Conservation (phyloP, 1,139 yeast genomes). For the Saccharomyces pastorianus region DNA sequence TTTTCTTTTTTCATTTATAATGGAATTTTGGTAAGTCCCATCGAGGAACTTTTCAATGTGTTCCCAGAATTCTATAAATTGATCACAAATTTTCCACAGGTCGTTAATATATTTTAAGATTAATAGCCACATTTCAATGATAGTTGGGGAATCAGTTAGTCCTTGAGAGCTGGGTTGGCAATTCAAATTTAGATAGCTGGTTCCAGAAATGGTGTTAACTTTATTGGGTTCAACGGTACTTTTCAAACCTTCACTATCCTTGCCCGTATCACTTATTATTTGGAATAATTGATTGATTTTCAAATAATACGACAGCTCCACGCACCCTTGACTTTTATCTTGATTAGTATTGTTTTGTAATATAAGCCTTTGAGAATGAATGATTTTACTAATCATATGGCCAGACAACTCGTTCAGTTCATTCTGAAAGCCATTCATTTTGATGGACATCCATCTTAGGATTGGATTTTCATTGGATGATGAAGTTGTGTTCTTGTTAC, state of each 20-base stretch:
- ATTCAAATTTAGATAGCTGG: not conserved
- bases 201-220: not conserved
- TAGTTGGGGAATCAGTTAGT: slow-evolving; percentile 40
- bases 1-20: slow-evolving; percentile 39
- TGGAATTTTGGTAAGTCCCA: slow-evolving; percentile 37
- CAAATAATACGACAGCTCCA: slow-evolving; percentile 23
- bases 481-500: not conserved
- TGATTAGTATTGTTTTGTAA: slow-evolving; percentile 28
- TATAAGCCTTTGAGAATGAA: slow-evolving; percentile 32
- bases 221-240: not conserved
- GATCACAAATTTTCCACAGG: slow-evolving; percentile 27
- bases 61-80: slow-evolving; percentile 41
- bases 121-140: slow-evolving; percentile 48
- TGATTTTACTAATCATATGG: slow-evolving; percentile 32
- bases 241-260: slow-evolving; percentile 1
- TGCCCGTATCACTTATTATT: slow-evolving; percentile 4
- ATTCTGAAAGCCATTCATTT: slow-evolving; percentile 35
- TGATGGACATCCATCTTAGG: slow-evolving; percentile 49
- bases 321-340: slow-evolving; percentile 20
- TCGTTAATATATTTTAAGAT: slow-evolving; percentile 41
- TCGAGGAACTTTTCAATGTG: slow-evolving; percentile 39
- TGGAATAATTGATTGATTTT: slow-evolving; percentile 20
- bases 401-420: slow-evolving; percentile 33
- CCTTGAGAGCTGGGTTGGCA: slow-evolving; percentile 13
- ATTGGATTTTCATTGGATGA: slow-evolving; percentile 49